phyloP scores from a whole-genome alignment of 2,329 filamentous ascomycete genomes.

The Fusarium papillatum region DNA sequence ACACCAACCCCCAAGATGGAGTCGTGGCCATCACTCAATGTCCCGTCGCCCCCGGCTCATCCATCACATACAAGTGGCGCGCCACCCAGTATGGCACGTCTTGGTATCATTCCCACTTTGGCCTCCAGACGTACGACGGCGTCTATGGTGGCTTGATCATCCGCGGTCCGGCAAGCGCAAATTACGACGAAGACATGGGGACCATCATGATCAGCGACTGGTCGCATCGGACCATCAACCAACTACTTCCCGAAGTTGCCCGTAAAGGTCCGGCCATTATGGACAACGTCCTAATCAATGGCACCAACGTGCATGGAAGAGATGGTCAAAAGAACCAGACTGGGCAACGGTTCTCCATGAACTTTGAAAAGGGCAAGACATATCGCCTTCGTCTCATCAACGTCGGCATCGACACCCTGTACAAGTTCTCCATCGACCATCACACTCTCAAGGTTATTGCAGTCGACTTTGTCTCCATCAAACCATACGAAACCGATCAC shows the following conservation, averaged over 20 bases:
- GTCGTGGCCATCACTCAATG: constrained; percentile 65
- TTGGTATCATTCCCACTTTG: constrained; percentile 75
- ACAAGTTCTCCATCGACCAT: constrained; percentile 66
- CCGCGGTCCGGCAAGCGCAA: constrained; percentile 68
- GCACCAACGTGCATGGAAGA: constrained; percentile 52
- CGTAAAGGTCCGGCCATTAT: constrained; percentile 42
- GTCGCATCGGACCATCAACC: constrained; percentile 60
- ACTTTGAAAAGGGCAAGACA: constrained; percentile 56
- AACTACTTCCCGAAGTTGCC: constrained; percentile 45
- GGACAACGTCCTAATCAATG: constrained; percentile 62
- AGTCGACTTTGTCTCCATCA: constrained; percentile 69
- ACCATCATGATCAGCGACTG: constrained; percentile 71
- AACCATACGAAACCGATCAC: constrained; percentile 65
- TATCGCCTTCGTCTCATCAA: constrained; percentile 65
- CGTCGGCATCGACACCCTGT: constrained; percentile 57
- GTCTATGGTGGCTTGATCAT: constrained; percentile 73
- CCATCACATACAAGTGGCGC: constrained; percentile 69
- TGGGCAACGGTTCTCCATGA: constrained; percentile 53
- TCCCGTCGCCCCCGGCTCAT: constrained; percentile 64
- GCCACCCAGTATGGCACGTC: constrained; percentile 68
- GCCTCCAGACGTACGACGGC: constrained; percentile 65
- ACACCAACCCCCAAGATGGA: constrained; percentile 69
- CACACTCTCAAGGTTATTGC: constrained; percentile 71
- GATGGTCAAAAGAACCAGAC: constrained; percentile 34
- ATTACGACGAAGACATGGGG: constrained; percentile 76